These are phyloP conservation scores for Turritis glabra DNA, from an alignment of 345 rosid species.

Conservation along the genomic window DNA sequence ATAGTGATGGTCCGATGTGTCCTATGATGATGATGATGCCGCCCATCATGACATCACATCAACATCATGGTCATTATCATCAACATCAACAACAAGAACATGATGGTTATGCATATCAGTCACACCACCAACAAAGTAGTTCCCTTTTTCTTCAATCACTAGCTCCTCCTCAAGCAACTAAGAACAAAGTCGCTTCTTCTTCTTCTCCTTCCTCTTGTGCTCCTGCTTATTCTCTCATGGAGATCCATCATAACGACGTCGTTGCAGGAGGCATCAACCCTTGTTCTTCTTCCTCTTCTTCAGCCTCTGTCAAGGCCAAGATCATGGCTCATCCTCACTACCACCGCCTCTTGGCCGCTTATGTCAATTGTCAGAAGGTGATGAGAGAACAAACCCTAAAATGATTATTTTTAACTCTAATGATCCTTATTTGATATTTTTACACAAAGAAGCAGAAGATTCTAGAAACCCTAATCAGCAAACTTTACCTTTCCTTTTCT, in stretches of 20 bases:
- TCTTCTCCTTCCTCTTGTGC: constrained; percentile 40
- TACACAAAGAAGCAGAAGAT: constrained; percentile 15
- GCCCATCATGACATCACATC: constrained; percentile 56
- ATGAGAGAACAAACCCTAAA: background rate
- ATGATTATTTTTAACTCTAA: background rate
- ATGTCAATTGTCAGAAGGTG: constrained; percentile 96
- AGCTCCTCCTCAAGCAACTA: constrained; percentile 36
- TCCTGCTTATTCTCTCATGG: constrained; percentile 71
- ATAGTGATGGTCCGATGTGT: constrained; percentile 62
- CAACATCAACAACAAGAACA: constrained; percentile 42
- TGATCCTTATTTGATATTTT: background rate
- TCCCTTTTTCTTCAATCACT: constrained; percentile 41
- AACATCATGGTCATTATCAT: constrained; percentile 40
- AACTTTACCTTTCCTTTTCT: constrained; percentile 19
- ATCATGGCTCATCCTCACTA: constrained; percentile 99
- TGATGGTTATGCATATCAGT: constrained; percentile 45
- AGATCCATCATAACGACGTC: constrained; percentile 40
- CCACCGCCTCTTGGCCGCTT: constrained; percentile 87
- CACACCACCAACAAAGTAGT: constrained; percentile 42
- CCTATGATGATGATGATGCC: constrained; percentile 64
- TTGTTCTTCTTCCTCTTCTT: constrained; percentile 35
- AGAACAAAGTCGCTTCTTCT: constrained; percentile 40
- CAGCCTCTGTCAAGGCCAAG: constrained; percentile 69
- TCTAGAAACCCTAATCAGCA: constrained; percentile 32
- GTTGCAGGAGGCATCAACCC: constrained; percentile 27